Percentiles rank a stretch among this genome's conserved stretches.
Conservation (phyloP, 169 alveolate genomes). For the Plasmodium fragile region DNA sequence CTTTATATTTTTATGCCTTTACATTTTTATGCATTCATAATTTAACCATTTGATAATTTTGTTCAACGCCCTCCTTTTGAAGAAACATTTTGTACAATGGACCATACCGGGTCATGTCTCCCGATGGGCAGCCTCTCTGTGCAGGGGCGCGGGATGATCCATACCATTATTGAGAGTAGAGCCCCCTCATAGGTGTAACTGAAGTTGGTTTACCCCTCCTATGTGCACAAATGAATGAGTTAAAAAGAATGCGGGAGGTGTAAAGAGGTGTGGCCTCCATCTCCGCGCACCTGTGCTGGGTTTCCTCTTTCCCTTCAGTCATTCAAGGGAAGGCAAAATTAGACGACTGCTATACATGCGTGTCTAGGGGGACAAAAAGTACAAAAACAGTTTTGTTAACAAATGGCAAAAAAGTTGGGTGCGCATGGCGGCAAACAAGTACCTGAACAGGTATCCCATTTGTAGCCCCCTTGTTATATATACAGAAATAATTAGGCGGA, state of each 20-base stretch:
- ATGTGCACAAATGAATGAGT: neutral
- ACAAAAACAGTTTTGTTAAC: neutral
- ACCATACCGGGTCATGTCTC: neutral
- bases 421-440: neutral
- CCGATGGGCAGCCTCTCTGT: neutral
- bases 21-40: neutral
- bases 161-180: neutral
- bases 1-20: neutral
- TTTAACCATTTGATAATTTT: neutral
- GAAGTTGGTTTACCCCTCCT: neutral
- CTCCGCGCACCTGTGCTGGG: neutral
- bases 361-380: neutral
- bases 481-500: slow-evolving; percentile 16
- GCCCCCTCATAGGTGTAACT: neutral
- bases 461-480: neutral
- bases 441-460: slow-evolving; percentile 7
- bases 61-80: neutral
- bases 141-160: neutral
- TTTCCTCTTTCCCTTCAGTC: neutral
- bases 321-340: neutral
- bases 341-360: neutral
- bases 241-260: neutral
- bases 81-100: neutral
- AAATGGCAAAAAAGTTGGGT: neutral
- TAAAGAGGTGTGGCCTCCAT: neutral